Percentiles rank a stretch among this genome's conserved stretches.
These are phyloP conservation scores for Bathelium albidoporum DNA, from an alignment of 495 filamentous ascomycete species.

Conservation along the genomic window DNA sequence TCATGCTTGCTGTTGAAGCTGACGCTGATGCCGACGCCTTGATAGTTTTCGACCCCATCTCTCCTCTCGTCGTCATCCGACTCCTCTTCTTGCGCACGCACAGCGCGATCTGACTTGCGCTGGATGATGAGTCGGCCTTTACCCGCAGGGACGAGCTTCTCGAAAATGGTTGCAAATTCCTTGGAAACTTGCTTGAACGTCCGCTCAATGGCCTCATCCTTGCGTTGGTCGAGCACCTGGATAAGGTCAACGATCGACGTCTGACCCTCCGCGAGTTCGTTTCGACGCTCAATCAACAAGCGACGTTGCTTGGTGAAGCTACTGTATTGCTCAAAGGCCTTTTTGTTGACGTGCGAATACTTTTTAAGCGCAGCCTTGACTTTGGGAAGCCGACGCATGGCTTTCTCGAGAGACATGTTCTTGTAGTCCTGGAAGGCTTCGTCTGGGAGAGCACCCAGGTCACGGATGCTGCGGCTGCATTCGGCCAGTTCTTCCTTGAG, in stretches of 20 bases:
- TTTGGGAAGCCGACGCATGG: slow-evolving; percentile 80
- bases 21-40: slow-evolving; percentile 94
- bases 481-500: slow-evolving; percentile 66
- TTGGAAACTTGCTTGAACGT: slow-evolving; percentile 96
- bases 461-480: slow-evolving; percentile 76
- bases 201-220: slow-evolving; percentile 91
- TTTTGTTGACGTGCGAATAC: slow-evolving; percentile 97
- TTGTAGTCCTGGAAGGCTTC: slow-evolving; percentile 89
- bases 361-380: slow-evolving; percentile 92
- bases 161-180: slow-evolving; percentile 86
- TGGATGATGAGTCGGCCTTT: slow-evolving; percentile 89
- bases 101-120: slow-evolving; percentile 65
- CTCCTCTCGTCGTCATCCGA: slow-evolving; percentile 48
- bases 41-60: slow-evolving; percentile 80
- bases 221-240: slow-evolving; percentile 80
- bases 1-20: slow-evolving; percentile 98
- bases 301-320: slow-evolving; percentile 90
- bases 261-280: slow-evolving; percentile 75
- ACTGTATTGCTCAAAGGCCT: slow-evolving; percentile 97
- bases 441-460: slow-evolving; percentile 86
- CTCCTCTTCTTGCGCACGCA: slow-evolving; percentile 35
- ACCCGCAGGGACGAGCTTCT: slow-evolving; percentile 88
- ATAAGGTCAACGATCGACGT: slow-evolving; percentile 84
- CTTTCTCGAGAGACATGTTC: slow-evolving; percentile 64
- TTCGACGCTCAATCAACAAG: slow-evolving; percentile 64